phyloP scores from a whole-genome alignment of 2,329 filamentous ascomycete genomes.

The Incumbomyces lentus region DNA sequence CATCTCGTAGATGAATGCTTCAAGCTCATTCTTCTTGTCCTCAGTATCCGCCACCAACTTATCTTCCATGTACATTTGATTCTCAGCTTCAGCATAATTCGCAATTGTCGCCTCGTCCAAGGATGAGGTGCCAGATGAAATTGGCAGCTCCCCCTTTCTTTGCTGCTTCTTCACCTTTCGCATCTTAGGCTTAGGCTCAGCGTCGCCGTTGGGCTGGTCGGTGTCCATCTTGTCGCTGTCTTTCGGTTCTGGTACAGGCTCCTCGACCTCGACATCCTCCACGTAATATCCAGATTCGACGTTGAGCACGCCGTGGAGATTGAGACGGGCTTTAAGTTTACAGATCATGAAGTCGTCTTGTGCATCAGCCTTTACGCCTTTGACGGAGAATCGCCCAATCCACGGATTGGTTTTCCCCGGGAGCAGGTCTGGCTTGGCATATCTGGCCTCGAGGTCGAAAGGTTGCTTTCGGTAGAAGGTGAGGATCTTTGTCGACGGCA shows the following conservation, averaged over 20 bases:
- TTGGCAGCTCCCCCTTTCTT: conserved; percentile 87
- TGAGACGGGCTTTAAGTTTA: conserved; percentile 96
- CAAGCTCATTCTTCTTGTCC: conserved; percentile 99
- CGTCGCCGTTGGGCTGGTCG: conserved; percentile 51
- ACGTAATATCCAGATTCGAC: conserved; percentile 97
- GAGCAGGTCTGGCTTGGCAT: conserved; percentile 73
- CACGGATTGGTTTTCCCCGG: conserved; percentile 86
- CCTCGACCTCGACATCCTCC: conserved; percentile 94
- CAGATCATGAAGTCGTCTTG: conserved; percentile 96
- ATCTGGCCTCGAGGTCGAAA: conserved; percentile 91
- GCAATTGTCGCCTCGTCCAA: conserved; percentile 61
- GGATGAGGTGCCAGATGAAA: conserved; percentile 71
- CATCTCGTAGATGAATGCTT: conserved; percentile 93
- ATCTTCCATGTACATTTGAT: conserved; percentile 90
- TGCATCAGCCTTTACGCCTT: conserved; percentile 85
- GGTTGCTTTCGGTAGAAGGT: conserved; percentile 98
- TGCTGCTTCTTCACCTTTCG: conserved; percentile 99
- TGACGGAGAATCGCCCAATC: conserved; percentile 96
- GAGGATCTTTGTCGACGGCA: conserved; percentile 97
- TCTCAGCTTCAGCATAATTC: conserved; percentile 67
- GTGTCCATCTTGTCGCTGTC: conserved; percentile 80
- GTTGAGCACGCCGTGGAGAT: conserved; percentile 91
- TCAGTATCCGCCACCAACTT: conserved; percentile 97
- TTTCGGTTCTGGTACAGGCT: conserved; percentile 69
- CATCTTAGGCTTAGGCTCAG: conserved; percentile 66